phyloP scores from a whole-genome alignment of 306 rosid species.

The Trifolium subterraneum region DNA sequence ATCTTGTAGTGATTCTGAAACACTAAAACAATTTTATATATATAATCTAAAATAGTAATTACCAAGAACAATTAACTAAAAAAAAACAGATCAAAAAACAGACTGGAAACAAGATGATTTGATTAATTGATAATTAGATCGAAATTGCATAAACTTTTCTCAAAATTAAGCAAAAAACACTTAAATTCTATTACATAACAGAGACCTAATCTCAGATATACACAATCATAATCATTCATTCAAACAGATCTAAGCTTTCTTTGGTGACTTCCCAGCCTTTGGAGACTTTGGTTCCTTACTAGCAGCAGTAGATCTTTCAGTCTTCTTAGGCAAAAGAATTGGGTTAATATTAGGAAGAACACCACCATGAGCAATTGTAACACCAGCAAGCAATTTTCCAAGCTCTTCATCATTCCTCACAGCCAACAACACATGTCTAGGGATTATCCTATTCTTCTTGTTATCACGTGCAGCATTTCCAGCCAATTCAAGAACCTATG shows the following conservation, averaged over 20 bases:
- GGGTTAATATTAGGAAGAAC: conserved; percentile 91
- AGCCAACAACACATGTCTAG: conserved; percentile 75
- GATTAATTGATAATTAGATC: too few relatives aligned
- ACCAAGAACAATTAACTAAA: too few relatives aligned
- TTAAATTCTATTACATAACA: too few relatives aligned
- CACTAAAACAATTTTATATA: too few relatives aligned
- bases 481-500: conserved; percentile 79
- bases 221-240: too few relatives aligned
- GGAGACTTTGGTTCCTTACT: conserved; percentile 69
- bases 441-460: conserved; percentile 80
- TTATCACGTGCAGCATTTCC: conserved; percentile 94
- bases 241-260: conserved; percentile 48
- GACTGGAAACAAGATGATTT: not conserved
- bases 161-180: not conserved
- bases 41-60: too few relatives aligned
- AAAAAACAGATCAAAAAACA: too few relatives aligned
- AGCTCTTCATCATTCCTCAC: conserved; percentile 89
- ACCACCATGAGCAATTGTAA: conserved; percentile 85
- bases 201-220: not conserved
- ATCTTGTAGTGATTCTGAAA: too few relatives aligned
- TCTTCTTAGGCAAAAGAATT: conserved; percentile 73
- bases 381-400: conserved; percentile 84
- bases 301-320: conserved; percentile 34
- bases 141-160: too few relatives aligned
- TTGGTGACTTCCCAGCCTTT: conserved; percentile 71